A percentile compares a stretch with the other conserved stretches of the same genome.
These are phyloP conservation scores for Cladophialophora immunda DNA, from an alignment of 2,329 filamentous ascomycete species.

Conservation along the genomic window DNA sequence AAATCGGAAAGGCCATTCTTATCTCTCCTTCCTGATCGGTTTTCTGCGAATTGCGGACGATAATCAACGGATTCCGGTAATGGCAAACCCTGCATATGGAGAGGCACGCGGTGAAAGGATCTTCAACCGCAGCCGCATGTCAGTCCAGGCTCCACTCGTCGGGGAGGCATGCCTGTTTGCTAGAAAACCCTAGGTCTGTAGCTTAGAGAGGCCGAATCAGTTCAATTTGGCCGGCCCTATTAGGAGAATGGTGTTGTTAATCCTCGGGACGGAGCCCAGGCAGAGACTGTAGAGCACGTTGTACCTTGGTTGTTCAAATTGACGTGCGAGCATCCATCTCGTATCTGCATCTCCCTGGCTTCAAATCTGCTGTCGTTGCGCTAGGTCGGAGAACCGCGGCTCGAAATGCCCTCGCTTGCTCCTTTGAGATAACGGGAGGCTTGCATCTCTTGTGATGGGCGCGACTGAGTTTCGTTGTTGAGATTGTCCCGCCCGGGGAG, in stretches of 20 bases:
- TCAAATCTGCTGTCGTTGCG: background rate
- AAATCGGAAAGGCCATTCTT: background rate
- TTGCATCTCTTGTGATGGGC: background rate
- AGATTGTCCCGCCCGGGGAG: background rate
- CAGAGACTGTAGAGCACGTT: background rate
- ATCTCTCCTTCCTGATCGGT: slow-evolving; percentile 9
- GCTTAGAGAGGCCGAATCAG: background rate
- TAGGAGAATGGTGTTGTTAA: background rate
- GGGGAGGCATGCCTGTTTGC: background rate
- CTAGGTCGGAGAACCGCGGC: background rate
- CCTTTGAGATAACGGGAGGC: background rate
- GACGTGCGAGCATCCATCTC: background rate
- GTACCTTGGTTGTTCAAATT: background rate
- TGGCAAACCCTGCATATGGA: background rate
- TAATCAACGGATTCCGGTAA: background rate
- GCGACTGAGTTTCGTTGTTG: background rate
- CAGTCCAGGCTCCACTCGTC: background rate
- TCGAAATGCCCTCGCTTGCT: background rate
- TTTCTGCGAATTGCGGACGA: background rate
- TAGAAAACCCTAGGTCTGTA: background rate
- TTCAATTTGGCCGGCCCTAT: background rate
- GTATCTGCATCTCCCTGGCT: background rate
- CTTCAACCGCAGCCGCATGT: background rate
- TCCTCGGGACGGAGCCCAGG: background rate
- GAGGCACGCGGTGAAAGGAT: background rate